phyloP scores from a whole-genome alignment of 2,329 filamentous ascomycete genomes.

The Scedosporium apiospermum region DNA sequence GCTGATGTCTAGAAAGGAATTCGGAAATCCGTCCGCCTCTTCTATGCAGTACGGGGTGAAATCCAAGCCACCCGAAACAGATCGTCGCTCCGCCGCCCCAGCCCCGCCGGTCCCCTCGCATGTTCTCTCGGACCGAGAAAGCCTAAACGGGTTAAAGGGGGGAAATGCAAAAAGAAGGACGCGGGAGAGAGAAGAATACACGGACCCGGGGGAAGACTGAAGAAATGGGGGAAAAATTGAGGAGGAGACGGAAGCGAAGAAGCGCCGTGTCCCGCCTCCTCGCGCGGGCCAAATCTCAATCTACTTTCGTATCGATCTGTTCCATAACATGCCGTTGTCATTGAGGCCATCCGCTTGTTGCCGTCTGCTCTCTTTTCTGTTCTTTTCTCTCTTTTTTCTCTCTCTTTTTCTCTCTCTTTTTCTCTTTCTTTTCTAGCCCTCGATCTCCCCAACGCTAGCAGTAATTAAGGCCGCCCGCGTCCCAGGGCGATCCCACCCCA shows the following conservation, averaged over 20 bases:
- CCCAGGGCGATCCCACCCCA: conserved; percentile 1
- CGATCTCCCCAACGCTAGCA: too few species aligned
- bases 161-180: not conserved
- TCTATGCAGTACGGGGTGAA: not conserved
- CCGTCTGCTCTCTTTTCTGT: too few species aligned
- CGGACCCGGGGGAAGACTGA: not conserved
- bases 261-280: not conserved
- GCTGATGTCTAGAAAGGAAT: not conserved
- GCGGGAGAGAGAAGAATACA: not conserved
- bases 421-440: too few species aligned
- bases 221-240: not conserved
- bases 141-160: not conserved
- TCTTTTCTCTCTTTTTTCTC: too few species aligned
- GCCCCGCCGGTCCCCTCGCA: not conserved
- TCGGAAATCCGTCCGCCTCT: not conserved
- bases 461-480: not conserved
- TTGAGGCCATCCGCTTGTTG: too few species aligned
- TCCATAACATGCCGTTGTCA: too few species aligned
- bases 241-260: not conserved
- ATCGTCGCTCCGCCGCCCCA: not conserved
- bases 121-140: not conserved
- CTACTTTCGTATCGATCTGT: too few species aligned
- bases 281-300: too few species aligned
- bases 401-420: too few species aligned
- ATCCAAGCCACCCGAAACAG: not conserved